Evolutionary conservation across 2,329 filamentous ascomycete species (phyloP).

Genomic region (Alternaria arborescens): DNA sequence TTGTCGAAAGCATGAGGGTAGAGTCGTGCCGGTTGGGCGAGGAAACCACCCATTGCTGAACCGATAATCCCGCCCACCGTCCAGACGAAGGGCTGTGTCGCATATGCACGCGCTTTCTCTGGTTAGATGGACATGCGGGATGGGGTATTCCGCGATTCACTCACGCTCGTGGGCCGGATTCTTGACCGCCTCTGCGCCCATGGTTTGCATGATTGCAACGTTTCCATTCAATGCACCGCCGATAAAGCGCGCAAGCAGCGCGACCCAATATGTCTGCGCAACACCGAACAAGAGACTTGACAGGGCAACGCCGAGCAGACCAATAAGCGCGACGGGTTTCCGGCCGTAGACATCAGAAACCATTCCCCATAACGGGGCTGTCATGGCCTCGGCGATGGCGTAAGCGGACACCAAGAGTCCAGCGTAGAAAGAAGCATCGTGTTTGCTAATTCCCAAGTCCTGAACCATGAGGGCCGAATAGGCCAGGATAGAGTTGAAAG

Average conservation of each 20-base stretch:
- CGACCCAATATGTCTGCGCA: conserved; percentile 83
- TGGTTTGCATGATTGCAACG: conserved; percentile 88
- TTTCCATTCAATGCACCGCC: conserved; percentile 91
- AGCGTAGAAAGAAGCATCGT: conserved; percentile 79
- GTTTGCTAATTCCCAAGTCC: conserved; percentile 48
- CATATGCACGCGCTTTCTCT: conserved; percentile 76
- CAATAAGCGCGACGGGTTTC: conserved; percentile 53
- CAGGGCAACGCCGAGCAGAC: conserved; percentile 80
- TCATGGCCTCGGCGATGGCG: conserved; percentile 83
- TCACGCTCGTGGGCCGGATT: conserved; percentile 89
- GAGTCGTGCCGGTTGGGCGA: conserved; percentile 78
- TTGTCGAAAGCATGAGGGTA: conserved; percentile 77
- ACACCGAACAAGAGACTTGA: conserved; percentile 86
- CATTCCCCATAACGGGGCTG: conserved; percentile 70
- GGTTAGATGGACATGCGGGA: conserved; percentile 15
- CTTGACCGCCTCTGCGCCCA: conserved; percentile 90
- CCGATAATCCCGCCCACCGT: conserved; percentile 88
- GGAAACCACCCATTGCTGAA: conserved; percentile 83
- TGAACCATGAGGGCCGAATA: conserved; percentile 62
- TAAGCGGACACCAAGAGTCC: conserved; percentile 87
- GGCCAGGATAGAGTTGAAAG: conserved; percentile 92
- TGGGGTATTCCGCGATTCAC: conserved; percentile 45
- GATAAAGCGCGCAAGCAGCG: conserved; percentile 76
- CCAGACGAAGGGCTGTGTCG: conserved; percentile 95
- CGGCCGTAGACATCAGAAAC: conserved; percentile 52